A percentile compares a stretch with the other conserved stretches of the same genome.
Conservation (phyloP, 331 rosid genomes). For the Rosa hybrid region DNA sequence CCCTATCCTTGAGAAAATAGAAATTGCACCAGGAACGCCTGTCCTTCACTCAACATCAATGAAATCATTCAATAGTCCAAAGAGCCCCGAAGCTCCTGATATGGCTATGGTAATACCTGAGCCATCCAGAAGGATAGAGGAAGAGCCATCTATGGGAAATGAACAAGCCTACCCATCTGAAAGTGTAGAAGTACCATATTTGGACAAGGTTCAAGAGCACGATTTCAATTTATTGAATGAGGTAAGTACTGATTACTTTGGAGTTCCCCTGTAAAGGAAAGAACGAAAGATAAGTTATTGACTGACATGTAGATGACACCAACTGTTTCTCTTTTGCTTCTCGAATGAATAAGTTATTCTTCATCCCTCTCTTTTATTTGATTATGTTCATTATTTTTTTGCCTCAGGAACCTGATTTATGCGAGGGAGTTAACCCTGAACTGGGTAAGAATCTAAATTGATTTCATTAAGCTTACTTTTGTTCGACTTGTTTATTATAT, state of each 20-base stretch:
- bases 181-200: conserved; percentile 23
- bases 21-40: conserved; percentile 58
- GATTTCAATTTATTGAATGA: conserved; percentile 41
- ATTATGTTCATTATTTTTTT: not conserved
- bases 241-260: conserved; percentile 40
- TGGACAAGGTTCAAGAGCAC: conserved; percentile 33
- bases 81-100: conserved; percentile 36
- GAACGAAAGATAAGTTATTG: not conserved
- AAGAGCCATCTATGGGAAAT: not conserved
- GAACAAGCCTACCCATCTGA: conserved; percentile 30
- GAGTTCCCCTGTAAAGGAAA: not conserved
- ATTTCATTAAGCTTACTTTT: not conserved
- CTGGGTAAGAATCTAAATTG: conserved; percentile 43
- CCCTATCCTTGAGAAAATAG: not conserved
- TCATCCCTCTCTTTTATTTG: not conserved
- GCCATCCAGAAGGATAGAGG: conserved; percentile 28
- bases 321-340: conserved; percentile 12
- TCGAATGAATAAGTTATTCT: not conserved
- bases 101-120: conserved; percentile 20
- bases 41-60: conserved; percentile 34
- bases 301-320: not conserved
- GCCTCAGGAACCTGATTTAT: conserved; percentile 50
- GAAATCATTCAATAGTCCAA: conserved; percentile 38
- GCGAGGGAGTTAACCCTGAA: conserved; percentile 32
- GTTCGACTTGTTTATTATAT: conserved; percentile 12